Evolutionary conservation across 805 yeast genomes (phyloP).

Genomic region (Kurtzmaniella cleridarum): DNA sequence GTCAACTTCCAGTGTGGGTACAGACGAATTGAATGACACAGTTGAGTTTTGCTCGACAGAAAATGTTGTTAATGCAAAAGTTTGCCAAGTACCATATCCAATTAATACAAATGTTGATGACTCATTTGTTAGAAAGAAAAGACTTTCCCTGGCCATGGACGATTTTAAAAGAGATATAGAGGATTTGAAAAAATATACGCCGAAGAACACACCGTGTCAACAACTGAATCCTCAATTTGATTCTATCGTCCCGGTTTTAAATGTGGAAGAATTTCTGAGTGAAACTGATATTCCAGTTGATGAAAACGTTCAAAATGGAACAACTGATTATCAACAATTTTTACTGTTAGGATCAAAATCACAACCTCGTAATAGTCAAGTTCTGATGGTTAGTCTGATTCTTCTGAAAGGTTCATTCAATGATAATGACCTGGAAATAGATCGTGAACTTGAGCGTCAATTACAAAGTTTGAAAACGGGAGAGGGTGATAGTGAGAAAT

Average conservation of each 20-base stretch:
- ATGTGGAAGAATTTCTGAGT: not conserved
- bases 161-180: slow-evolving; percentile 24
- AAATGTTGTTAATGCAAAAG: slow-evolving; percentile 1
- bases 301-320: not conserved
- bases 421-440: slow-evolving; percentile 30
- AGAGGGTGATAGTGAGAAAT: not conserved
- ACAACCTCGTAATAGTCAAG: slow-evolving; percentile 22
- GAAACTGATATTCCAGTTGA: not conserved
- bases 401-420: slow-evolving; percentile 29
- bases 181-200: slow-evolving; percentile 15
- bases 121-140: slow-evolving; percentile 5
- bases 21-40: not conserved
- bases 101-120: not conserved
- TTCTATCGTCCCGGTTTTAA: not conserved
- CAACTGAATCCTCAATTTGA: not conserved
- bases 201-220: slow-evolving; percentile 5
- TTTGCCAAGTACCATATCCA: not conserved
- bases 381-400: slow-evolving; percentile 39
- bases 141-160: slow-evolving; percentile 23
- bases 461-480: slow-evolving; percentile 26
- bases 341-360: slow-evolving; percentile 9
- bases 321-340: slow-evolving; percentile 23
- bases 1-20: not conserved
- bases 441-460: slow-evolving; percentile 34
- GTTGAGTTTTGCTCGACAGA: not conserved